phyloP scores from a whole-genome alignment of 139 green algal species.

The Trebouxia sp. region DNA sequence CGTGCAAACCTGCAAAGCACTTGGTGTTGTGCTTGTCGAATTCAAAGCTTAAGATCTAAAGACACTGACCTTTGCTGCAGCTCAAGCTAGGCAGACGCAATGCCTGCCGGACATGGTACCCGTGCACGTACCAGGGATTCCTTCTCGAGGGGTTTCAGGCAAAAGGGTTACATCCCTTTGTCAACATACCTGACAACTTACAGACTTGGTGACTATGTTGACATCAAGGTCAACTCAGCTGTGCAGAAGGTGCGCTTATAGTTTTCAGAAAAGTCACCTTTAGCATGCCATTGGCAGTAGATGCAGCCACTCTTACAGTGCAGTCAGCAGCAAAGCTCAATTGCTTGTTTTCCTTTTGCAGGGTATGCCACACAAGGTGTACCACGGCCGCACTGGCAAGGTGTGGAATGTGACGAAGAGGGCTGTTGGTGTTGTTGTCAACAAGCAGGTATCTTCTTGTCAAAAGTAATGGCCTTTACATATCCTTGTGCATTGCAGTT shows the following conservation, averaged over 20 bases:
- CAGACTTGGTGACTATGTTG: slow-evolving; percentile 97
- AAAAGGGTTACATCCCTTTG: slow-evolving; percentile 90
- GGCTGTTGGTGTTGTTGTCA: slow-evolving; percentile 95
- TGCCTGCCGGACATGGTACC: slow-evolving; percentile 79
- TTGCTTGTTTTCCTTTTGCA: slow-evolving; percentile 41
- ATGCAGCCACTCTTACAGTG: not conserved
- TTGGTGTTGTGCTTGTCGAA: too few relatives aligned
- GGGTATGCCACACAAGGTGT: slow-evolving; percentile 99
- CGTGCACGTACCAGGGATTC: slow-evolving; percentile 86
- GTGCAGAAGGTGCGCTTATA: slow-evolving; percentile 83
- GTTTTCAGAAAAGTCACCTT: not conserved
- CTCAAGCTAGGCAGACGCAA: slow-evolving; percentile 27
- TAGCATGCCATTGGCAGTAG: not conserved
- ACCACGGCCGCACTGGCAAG: slow-evolving; percentile 94
- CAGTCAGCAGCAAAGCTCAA: not conserved
- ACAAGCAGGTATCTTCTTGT: slow-evolving; percentile 83
- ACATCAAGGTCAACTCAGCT: slow-evolving; percentile 97
- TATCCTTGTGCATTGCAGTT: not conserved
- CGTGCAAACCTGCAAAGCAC: too few relatives aligned
- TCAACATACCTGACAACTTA: slow-evolving; percentile 93
- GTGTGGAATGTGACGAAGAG: slow-evolving; percentile 99
- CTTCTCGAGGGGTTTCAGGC: slow-evolving; percentile 77
- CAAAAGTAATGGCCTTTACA: not conserved
- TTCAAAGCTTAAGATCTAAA: too few relatives aligned
- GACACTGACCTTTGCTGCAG: slow-evolving; percentile 24